Evolutionary conservation across 257 asterid genomes (phyloP).

Genomic region (Fraxinus anomala): DNA sequence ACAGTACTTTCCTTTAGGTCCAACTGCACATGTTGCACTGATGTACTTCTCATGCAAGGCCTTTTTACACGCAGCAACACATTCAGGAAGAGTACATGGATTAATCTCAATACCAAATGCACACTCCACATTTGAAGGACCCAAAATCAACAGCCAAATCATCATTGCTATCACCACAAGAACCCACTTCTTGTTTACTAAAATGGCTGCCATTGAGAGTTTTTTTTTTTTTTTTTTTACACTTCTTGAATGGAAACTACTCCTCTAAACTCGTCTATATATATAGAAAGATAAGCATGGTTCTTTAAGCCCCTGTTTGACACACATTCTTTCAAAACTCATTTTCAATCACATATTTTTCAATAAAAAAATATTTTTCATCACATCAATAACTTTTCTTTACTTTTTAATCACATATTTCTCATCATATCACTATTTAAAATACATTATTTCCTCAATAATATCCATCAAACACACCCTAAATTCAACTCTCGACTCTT

Average conservation of each 20-base stretch:
- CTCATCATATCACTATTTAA: too few species aligned
- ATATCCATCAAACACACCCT: too few species aligned
- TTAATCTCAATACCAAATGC: slow-evolving; percentile 48
- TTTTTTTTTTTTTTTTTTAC: background rate
- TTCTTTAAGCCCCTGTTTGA: background rate
- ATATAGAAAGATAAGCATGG: background rate
- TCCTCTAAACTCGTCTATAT: background rate
- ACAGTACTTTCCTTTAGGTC: slow-evolving; percentile 57
- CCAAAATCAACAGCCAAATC: slow-evolving; percentile 26
- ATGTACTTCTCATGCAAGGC: slow-evolving; percentile 39
- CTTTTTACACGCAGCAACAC: slow-evolving; percentile 52
- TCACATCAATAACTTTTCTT: too few species aligned
- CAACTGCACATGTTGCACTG: slow-evolving; percentile 52
- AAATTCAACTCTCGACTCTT: background rate
- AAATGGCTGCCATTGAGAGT: slow-evolving; percentile 24
- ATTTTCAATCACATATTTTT: too few species aligned
- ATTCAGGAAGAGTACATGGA: slow-evolving; percentile 55
- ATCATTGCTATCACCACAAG: slow-evolving; percentile 12
- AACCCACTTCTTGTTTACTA: slow-evolving; percentile 19
- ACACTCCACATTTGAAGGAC: slow-evolving; percentile 47
- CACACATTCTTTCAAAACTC: too few species aligned
- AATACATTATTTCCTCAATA: too few species aligned
- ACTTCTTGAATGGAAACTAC: background rate
- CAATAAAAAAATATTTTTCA: too few species aligned
- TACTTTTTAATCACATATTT: too few species aligned